phyloP scores from a whole-genome alignment of 1,139 yeast genomes.

The Candida freyschussii region DNA sequence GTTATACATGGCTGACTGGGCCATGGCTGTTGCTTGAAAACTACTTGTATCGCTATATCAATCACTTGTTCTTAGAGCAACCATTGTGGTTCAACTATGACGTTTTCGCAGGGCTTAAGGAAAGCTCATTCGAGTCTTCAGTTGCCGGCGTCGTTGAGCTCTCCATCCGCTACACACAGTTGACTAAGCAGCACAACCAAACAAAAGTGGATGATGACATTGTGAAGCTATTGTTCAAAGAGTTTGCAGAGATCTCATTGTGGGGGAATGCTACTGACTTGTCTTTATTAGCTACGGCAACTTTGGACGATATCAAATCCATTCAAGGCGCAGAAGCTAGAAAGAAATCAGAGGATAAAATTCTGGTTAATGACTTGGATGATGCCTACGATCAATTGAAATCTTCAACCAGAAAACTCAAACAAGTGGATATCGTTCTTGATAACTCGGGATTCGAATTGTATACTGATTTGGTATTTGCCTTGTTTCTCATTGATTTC shows the following conservation, averaged over 20 bases:
- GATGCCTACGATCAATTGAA: slow-evolving; percentile 56
- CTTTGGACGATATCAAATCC: slow-evolving; percentile 82
- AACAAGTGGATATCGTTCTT: slow-evolving; percentile 76
- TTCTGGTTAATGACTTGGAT: slow-evolving; percentile 70
- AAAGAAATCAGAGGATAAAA: slow-evolving; percentile 76
- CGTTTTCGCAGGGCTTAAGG: slow-evolving; percentile 65
- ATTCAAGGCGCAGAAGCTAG: slow-evolving; percentile 89
- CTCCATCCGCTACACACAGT: slow-evolving; percentile 60
- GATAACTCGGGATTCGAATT: slow-evolving; percentile 96
- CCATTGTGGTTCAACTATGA: slow-evolving; percentile 58
- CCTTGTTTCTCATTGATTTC: slow-evolving; percentile 71
- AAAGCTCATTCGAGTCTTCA: slow-evolving; percentile 70
- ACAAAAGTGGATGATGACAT: slow-evolving; percentile 6
- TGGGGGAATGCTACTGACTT: slow-evolving; percentile 99
- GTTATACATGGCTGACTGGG: slow-evolving; percentile 69
- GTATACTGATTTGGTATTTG: slow-evolving; percentile 77
- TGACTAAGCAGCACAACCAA: slow-evolving; percentile 33
- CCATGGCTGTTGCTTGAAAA: slow-evolving; percentile 93
- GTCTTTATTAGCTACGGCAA: slow-evolving; percentile 78
- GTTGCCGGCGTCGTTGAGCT: slow-evolving; percentile 76
- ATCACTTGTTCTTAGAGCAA: slow-evolving; percentile 38
- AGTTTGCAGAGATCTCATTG: slow-evolving; percentile 79
- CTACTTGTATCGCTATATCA: slow-evolving; percentile 67
- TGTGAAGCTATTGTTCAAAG: slow-evolving; percentile 49
- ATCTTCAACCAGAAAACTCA: slow-evolving; percentile 26